Percentiles rank a stretch among this genome's conserved stretches.
Evolutionary conservation across 768 basidiomycete species (phyloP).

Genomic region (Rhizopogon roseolus): DNA sequence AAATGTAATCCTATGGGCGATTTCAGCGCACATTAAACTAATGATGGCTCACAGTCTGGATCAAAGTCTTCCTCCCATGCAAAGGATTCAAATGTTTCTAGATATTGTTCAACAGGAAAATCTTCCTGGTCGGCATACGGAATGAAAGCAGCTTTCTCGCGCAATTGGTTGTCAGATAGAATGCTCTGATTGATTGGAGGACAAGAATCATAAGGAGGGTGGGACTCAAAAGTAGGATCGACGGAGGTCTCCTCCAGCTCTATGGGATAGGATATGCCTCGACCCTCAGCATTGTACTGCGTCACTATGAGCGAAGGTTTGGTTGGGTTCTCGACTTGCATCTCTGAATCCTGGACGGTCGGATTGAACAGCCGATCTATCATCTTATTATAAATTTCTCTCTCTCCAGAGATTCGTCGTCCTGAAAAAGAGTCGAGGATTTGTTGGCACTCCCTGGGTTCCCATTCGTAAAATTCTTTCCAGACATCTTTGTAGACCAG

Average conservation of each 20-base stretch:
- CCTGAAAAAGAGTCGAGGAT: constrained; percentile 16
- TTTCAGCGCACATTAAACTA: not conserved
- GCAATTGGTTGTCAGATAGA: not conserved
- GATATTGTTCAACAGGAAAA: constrained; percentile 28
- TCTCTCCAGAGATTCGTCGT: not conserved
- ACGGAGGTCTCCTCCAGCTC: constrained; percentile 14
- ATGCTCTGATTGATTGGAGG: constrained; percentile 36
- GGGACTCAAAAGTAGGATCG: constrained; percentile 10
- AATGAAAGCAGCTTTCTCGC: constrained; percentile 24
- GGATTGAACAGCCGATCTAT: not conserved
- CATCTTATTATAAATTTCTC: not conserved
- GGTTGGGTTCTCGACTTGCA: not conserved
- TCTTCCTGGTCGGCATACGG: constrained; percentile 44
- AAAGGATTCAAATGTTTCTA: constrained; percentile 20
- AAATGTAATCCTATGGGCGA: not conserved
- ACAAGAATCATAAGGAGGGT: constrained; percentile 41
- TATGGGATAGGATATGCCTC: not conserved
- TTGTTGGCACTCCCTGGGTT: constrained; percentile 25
- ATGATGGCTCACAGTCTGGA: constrained; percentile 42
- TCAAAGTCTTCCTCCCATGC: constrained; percentile 38
- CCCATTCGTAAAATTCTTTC: constrained; percentile 45
- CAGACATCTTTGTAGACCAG: constrained; percentile 34
- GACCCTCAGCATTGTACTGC: not conserved
- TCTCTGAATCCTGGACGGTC: not conserved
- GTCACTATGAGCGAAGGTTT: constrained; percentile 6